Base-by-base conservation (phyloP, 805 yeast species). In the Naumovozyma dairenensis region DNA sequence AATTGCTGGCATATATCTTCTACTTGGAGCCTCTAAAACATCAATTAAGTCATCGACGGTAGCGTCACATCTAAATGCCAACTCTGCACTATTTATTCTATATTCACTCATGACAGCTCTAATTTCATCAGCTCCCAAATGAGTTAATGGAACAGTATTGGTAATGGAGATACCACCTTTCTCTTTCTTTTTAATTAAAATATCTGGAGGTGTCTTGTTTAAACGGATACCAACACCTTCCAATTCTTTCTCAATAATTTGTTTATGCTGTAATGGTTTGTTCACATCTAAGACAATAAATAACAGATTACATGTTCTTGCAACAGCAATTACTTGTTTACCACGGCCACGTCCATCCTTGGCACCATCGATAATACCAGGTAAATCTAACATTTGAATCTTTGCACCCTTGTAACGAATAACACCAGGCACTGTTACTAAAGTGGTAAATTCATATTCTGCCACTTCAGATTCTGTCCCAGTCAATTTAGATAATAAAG, bases 381-480 rank as follows among this genome's bases (percentile, higher is more conserved):
- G 94, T 43, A 82, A 72, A 71, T 82, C 94, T 50, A 82, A 62
- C 94, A 92, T 85, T 66, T 92, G 99, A 44, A 92, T 80, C 65
- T 85, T 89, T 34, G 98, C 97, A 53, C 99, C 99, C 48, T 87
- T 84, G 55, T 85, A 89, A 61, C 82, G 80, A 54, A 92, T 86
- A 28, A 85, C 84, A 61, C 98, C 97, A 0, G 97, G 97, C 37
- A 92, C 97, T 0, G 98, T 89, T 18, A 96, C 92, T 55, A 92
- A 71, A 0, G 98, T 92, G 18, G 98, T 92, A 67, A 92, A 92
- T 62, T 92, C 98, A 55, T 89, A 89, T 5, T 85, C 97, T 8
- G 97, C 96, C n/a, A 80, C 96, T 60, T 89, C 98, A 1, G 95
- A 81, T 55, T 85, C 94, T 3, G 96, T 87, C 43, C 98, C 97